Percentiles rank a stretch among this genome's conserved stretches.
phyloP scores from a whole-genome alignment of 331 rosid genomes.

The Telfairia occidentalis region DNA sequence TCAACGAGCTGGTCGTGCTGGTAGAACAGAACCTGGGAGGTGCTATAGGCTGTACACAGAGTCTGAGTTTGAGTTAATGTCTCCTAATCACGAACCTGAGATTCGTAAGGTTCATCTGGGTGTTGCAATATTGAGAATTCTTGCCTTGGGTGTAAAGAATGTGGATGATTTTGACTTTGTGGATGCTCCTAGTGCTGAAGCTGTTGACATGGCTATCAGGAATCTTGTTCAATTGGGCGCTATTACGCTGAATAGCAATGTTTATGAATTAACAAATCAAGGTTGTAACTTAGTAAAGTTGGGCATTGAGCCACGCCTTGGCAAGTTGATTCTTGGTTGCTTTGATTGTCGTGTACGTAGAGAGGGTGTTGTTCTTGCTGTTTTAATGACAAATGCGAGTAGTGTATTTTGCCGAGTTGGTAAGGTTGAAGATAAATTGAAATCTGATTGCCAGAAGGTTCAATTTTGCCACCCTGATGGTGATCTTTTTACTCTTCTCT shows the following conservation, averaged over 20 bases:
- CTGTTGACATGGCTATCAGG: constrained; percentile 70
- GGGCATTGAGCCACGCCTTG: constrained; percentile 97
- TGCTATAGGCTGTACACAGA: constrained; percentile 84
- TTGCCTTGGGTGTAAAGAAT: constrained; percentile 72
- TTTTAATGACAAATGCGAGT: constrained; percentile 82
- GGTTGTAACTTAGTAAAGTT: constrained; percentile 58
- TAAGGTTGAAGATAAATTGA: constrained; percentile 51
- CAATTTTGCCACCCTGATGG: constrained; percentile 82
- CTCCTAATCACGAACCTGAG: constrained; percentile 81
- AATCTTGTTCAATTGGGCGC: constrained; percentile 71
- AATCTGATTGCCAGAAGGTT: constrained; percentile 77
- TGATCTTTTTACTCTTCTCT: constrained; percentile 84
- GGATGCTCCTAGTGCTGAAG: constrained; percentile 76
- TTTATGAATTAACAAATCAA: constrained; percentile 47
- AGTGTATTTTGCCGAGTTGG: constrained; percentile 90
- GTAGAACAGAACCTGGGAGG: constrained; percentile 85
- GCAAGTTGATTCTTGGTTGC: constrained; percentile 77
- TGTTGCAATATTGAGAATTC: constrained; percentile 77
- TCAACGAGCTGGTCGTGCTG: constrained; percentile 97
- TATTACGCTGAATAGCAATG: constrained; percentile 31
- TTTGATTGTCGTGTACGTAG: constrained; percentile 30
- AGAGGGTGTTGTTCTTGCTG: constrained; percentile 86
- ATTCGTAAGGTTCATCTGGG: constrained; percentile 96
- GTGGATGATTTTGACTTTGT: constrained; percentile 71
- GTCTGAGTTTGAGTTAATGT: constrained; percentile 60